Conservation (phyloP, 768 basidiomycete genomes). For the Fistulinella prunicolor region DNA sequence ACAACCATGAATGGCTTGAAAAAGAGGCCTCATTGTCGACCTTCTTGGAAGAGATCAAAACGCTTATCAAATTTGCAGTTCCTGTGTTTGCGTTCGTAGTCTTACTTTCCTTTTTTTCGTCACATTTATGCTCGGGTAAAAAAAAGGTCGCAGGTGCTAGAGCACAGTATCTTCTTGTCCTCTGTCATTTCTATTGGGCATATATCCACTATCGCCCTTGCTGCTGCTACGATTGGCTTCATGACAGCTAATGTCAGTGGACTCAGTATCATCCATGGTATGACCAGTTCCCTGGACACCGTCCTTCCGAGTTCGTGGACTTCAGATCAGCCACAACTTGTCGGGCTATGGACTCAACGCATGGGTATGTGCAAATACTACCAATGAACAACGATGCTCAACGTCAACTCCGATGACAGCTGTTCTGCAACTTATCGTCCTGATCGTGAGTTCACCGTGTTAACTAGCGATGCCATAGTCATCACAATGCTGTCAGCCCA, state of each 20-base stretch:
- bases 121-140: neutral
- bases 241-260: conserved; percentile 65
- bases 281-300: conserved; percentile 85
- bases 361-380: conserved; percentile 52
- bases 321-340: conserved; percentile 74
- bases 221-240: conserved; percentile 71
- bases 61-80: conserved; percentile 61
- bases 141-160: conserved; percentile 64
- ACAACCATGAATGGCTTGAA: conserved; percentile 35
- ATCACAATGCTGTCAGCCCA: conserved; percentile 36
- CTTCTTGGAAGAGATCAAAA: conserved; percentile 22
- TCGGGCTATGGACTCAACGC: conserved; percentile 88
- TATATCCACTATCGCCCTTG: conserved; percentile 84
- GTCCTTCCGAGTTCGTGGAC: conserved; percentile 95
- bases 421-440: conserved; percentile 19
- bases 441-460: conserved; percentile 50
- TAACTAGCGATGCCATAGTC: neutral
- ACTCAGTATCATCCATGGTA: conserved; percentile 74
- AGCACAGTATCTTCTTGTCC: conserved; percentile 83
- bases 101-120: neutral
- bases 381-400: neutral
- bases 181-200: conserved; percentile 92
- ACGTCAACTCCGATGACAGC: neutral
- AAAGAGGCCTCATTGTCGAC: conserved; percentile 13
- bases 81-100: conserved; percentile 69